A percentile compares a stretch with the other conserved stretches of the same genome.
These are phyloP conservation scores for Raffaelea albimanens DNA, from an alignment of 2,329 filamentous ascomycete genomes.

Conservation along the genomic window DNA sequence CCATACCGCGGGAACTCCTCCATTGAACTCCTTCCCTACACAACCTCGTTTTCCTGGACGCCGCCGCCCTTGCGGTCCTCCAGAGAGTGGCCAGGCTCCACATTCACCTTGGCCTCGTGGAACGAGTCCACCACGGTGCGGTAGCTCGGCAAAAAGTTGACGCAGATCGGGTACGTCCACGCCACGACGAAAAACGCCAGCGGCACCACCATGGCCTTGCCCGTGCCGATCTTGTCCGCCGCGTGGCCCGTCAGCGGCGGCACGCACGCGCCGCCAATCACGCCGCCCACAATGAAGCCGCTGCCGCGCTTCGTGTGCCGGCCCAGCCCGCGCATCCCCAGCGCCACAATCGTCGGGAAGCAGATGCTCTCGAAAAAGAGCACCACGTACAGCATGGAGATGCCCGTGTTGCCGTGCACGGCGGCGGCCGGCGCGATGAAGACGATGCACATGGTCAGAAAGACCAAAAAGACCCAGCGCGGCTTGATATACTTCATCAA, in stretches of 20 bases:
- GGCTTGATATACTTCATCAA: slow-evolving; percentile 60
- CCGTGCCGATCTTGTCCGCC: slow-evolving; percentile 52
- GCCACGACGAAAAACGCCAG: slow-evolving; percentile 48
- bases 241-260: slow-evolving; percentile 63
- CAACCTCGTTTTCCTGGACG: too few species aligned
- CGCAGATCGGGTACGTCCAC: slow-evolving; percentile 45
- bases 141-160: slow-evolving; percentile 60
- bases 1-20: too few species aligned
- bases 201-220: slow-evolving; percentile 57
- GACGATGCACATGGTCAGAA: slow-evolving; percentile 53
- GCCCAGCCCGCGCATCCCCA: slow-evolving; percentile 67
- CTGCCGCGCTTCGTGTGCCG: slow-evolving; percentile 69
- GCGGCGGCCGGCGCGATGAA: slow-evolving; percentile 46
- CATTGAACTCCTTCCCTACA: too few species aligned
- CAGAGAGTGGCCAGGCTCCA: too few species aligned
- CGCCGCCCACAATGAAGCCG: slow-evolving; percentile 61
- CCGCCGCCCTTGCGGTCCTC: too few species aligned
- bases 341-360: slow-evolving; percentile 72
- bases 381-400: slow-evolving; percentile 57
- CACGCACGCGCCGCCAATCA: slow-evolving; percentile 63
- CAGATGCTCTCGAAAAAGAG: slow-evolving; percentile 65
- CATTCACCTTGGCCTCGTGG: slow-evolving; percentile 25
- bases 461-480: slow-evolving; percentile 57
- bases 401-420: slow-evolving; percentile 33
- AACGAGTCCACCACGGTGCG: slow-evolving; percentile 52